Base-by-base conservation (phyloP, 78 protist species). In the Cavenderia fasciculata region DNA sequence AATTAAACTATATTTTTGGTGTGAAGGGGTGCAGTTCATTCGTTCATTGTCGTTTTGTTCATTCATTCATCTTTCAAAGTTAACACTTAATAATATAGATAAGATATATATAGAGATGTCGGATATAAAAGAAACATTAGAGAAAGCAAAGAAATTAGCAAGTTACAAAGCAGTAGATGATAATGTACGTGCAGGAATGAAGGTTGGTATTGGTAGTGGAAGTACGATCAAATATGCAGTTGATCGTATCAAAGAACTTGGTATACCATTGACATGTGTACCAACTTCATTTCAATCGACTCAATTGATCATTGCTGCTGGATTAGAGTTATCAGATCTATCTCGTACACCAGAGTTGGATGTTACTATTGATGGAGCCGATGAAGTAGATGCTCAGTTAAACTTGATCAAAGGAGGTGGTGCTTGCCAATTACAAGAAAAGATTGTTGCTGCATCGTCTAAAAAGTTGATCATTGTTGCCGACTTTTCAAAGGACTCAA, bases 221-320 rank as follows among this genome's bases (percentile, higher is more conserved):
- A 78, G 93, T 23, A 96, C 98, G 25, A 79, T 96, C n/a, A 95
- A 94, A 44, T 96, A 85, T 57, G 98, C 78, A 4, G 96, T 93
- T 10, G 97, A 94, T 56, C 62, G 88, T 36, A 74, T 66, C 23
- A 66, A 91, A 34, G 87, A 70, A 14, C 63, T 74, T 19, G 71
- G 75, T 23, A 49, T 90, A 34, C 44, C 86, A 36, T 46, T 43
- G 10, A 36, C 40, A 7, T 94, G 96, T 75, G 90, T 96, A 41
- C 98, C 98, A 41, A 94, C 98, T 29, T 92, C 96, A 31, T 96
- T 94, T 75, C 98, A 96, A 70, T 92, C 96, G 0, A 70, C 73
- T 5, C 86, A 74, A 40, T 46, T 88, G 38, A 62, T 84, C 27
- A 74, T 71, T 21, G 68, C 65, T 2, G 92, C 85, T 46, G 91